phyloP scores from a whole-genome alignment of 345 rosid genomes.

The Moricandia moricandioides region DNA sequence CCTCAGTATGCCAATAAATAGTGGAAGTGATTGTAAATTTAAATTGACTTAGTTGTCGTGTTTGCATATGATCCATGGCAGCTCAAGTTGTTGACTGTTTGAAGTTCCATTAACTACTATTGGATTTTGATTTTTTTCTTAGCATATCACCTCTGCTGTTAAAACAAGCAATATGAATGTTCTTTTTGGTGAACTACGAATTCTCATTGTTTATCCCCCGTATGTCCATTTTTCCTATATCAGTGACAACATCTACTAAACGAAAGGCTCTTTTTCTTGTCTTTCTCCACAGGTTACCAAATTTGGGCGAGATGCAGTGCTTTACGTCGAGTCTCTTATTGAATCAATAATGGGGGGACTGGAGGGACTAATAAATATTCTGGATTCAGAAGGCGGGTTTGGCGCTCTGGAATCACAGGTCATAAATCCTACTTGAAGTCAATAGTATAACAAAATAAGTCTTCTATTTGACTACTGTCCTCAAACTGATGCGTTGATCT shows the following conservation, averaged over 20 bases:
- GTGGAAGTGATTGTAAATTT: neutral
- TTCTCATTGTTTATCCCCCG: neutral
- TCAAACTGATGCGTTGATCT: slow-evolving; percentile 32
- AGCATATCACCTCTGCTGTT: neutral
- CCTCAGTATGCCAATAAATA: slow-evolving; percentile 1
- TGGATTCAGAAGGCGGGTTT: slow-evolving; percentile 99
- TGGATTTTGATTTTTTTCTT: neutral
- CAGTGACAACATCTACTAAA: neutral
- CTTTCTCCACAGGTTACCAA: slow-evolving; percentile 69
- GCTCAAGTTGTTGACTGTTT: slow-evolving; percentile 5
- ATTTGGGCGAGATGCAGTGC: slow-evolving; percentile 94
- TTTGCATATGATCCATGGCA: slow-evolving; percentile 8
- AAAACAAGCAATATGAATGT: neutral
- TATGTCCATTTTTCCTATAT: neutral
- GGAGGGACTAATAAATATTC: slow-evolving; percentile 96
- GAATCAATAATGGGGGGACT: slow-evolving; percentile 99
- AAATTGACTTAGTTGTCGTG: neutral
- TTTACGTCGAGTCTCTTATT: slow-evolving; percentile 94
- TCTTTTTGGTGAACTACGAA: neutral
- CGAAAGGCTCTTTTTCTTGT: slow-evolving; percentile 4
- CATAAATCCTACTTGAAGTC: slow-evolving; percentile 2
- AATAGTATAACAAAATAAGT: neutral
- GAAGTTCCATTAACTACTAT: slow-evolving; percentile 6
- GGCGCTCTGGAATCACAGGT: slow-evolving; percentile 98
- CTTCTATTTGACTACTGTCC: slow-evolving; percentile 6